These are phyloP conservation scores for Ophiostoma himal-ulmi DNA, from an alignment of 2,329 filamentous ascomycete species.

Conservation along the genomic window DNA sequence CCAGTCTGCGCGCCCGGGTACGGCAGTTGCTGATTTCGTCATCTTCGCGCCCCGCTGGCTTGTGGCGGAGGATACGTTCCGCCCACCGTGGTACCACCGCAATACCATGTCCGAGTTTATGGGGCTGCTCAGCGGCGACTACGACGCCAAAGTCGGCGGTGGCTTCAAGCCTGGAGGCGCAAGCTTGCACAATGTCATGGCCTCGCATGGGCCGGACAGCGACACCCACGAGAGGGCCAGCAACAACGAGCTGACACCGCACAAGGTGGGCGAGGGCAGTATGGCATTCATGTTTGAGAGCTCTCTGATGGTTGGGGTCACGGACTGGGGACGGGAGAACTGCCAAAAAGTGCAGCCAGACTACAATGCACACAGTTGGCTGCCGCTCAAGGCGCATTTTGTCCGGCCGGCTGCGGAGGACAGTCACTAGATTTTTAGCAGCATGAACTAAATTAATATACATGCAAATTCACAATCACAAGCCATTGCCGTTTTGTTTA, in stretches of 20 bases:
- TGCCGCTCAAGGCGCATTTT: too few relatives aligned
- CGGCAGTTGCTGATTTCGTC: slow-evolving; percentile 64
- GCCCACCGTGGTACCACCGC: slow-evolving; percentile 66
- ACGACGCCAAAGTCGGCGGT: slow-evolving; percentile 56
- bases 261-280: slow-evolving; percentile 54
- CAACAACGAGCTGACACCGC: slow-evolving; percentile 42
- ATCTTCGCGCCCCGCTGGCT: slow-evolving; percentile 69
- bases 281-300: slow-evolving; percentile 67
- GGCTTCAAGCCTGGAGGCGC: slow-evolving; percentile 56
- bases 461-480: too few relatives aligned
- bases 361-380: too few relatives aligned
- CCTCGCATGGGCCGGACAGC: slow-evolving; percentile 58
- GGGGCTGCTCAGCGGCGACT: slow-evolving; percentile 52
- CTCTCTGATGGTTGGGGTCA: slow-evolving; percentile 64
- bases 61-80: slow-evolving; percentile 63
- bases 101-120: slow-evolving; percentile 64
- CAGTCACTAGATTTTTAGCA: too few relatives aligned
- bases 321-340: slow-evolving; percentile 50
- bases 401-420: too few relatives aligned
- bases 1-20: slow-evolving; percentile 53
- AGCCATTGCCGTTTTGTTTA: too few relatives aligned
- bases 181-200: slow-evolving; percentile 66
- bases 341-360: too few relatives aligned
- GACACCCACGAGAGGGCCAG: slow-evolving; percentile 52
- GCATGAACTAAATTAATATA: too few relatives aligned